phyloP scores from a whole-genome alignment of 1,284 basidiomycete genomes.

The Papiliotrema fonsecae region DNA sequence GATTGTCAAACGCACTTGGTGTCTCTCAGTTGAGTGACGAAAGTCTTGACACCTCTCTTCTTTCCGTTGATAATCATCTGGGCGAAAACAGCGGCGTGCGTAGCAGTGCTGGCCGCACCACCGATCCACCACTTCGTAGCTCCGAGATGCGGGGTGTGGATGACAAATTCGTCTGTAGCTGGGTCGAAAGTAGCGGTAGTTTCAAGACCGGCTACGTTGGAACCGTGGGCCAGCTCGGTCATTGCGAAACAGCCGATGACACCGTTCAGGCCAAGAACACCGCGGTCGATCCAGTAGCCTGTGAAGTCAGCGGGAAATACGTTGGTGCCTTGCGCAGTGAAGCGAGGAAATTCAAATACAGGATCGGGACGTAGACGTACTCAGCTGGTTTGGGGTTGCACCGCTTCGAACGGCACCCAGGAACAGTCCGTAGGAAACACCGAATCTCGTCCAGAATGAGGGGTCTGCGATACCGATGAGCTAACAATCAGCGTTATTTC shows the following conservation, averaged over 20 bases:
- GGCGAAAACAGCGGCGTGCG: constrained; percentile 57
- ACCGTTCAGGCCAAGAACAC: constrained; percentile 53
- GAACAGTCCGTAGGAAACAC: constrained; percentile 56
- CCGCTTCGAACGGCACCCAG: constrained; percentile 48
- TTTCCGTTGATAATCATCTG: constrained; percentile 55
- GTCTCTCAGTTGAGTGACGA: constrained; percentile 55
- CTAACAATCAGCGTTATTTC: constrained; percentile 11
- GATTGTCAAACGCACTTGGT: constrained; percentile 44
- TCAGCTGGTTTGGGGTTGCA: constrained; percentile 46
- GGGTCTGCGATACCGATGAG: constrained; percentile 52
- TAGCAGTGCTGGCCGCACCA: constrained; percentile 56
- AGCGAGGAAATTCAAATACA: too few species aligned
- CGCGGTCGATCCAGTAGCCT: constrained; percentile 56
- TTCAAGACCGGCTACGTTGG: constrained; percentile 57
- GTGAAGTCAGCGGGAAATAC: constrained; percentile 4
- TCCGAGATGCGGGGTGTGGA: constrained; percentile 54
- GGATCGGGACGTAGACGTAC: too few species aligned
- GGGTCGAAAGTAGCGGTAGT: constrained; percentile 57
- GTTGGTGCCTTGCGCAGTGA: neutral
- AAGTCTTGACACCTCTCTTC: constrained; percentile 56
- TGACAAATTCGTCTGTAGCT: constrained; percentile 54
- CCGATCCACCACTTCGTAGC: constrained; percentile 59
- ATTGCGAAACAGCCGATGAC: constrained; percentile 58
- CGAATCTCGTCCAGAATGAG: constrained; percentile 55
- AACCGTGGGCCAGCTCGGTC: constrained; percentile 52